phyloP scores from a whole-genome alignment of 1,284 basidiomycete genomes.

The Lentinus polychrous region DNA sequence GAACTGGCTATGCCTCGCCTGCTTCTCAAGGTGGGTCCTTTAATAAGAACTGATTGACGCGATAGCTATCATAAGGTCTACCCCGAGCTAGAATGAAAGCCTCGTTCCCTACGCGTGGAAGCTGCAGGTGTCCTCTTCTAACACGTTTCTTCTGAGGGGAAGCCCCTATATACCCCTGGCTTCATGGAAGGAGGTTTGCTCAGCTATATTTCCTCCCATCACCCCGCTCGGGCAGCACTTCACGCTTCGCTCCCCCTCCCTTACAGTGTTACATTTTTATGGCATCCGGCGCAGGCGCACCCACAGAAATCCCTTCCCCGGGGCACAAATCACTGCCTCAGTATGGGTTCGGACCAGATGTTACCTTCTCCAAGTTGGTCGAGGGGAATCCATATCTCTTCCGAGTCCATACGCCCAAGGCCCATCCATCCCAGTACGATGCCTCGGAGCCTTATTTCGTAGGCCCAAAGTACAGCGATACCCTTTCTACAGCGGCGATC shows the following conservation, averaged over 20 bases:
- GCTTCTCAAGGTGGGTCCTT: too few relatives aligned
- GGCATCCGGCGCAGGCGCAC: constrained; percentile 6
- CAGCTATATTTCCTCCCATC: constrained; percentile 3
- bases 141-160: constrained; percentile 5
- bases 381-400: constrained; percentile 66
- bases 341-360: constrained; percentile 60
- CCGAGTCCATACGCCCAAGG: constrained; percentile 69
- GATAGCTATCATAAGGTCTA: not conserved
- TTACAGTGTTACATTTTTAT: constrained; percentile 1
- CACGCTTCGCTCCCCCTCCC: constrained; percentile 4
- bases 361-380: constrained; percentile 53
- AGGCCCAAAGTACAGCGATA: constrained; percentile 47
- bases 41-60: too few relatives aligned
- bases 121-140: constrained; percentile 9
- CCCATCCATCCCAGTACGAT: constrained; percentile 44
- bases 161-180: not conserved
- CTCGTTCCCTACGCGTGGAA: constrained; percentile 11
- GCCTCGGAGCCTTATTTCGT: constrained; percentile 54
- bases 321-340: constrained; percentile 45
- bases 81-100: constrained; percentile 4
- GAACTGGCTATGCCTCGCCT: too few relatives aligned
- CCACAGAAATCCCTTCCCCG: constrained; percentile 10
- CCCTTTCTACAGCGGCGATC: constrained; percentile 20
- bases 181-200: not conserved
- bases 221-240: not conserved